Evolutionary conservation across 345 rosid genomes (phyloP).

Genomic region (Citropsis articulata): DNA sequence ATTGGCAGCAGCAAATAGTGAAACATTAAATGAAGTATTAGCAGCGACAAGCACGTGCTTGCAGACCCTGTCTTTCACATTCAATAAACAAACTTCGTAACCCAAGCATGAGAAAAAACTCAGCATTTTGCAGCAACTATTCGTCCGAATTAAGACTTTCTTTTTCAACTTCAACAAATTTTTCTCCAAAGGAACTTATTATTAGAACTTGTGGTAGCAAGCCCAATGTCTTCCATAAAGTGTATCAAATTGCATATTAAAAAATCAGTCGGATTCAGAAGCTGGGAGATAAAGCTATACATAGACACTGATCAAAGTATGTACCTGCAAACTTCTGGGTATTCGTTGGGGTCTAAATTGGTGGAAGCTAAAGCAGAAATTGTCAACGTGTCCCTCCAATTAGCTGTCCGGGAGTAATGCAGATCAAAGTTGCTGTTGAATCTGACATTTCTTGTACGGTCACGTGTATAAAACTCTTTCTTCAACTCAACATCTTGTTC

Average conservation of each 20-base stretch:
- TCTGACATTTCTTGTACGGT: neutral
- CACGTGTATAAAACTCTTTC: slow-evolving; percentile 16
- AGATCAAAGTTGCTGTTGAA: slow-evolving; percentile 19
- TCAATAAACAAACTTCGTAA: neutral
- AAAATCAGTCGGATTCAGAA: no score
- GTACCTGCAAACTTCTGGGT: slow-evolving; percentile 6
- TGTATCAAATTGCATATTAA: no score
- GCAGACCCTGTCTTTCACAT: neutral
- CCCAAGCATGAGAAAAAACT: neutral
- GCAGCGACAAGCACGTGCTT: no score
- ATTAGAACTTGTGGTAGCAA: no score
- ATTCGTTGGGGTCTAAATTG: neutral
- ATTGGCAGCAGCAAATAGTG: no score
- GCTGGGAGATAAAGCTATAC: no score
- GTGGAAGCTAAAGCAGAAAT: neutral
- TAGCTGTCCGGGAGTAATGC: slow-evolving; percentile 7
- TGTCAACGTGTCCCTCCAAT: slow-evolving; percentile 32
- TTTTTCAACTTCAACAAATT: neutral
- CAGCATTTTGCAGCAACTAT: neutral
- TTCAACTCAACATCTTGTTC: slow-evolving; percentile 17
- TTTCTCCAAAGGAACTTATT: neutral
- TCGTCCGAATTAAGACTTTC: neutral
- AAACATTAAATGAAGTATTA: no score
- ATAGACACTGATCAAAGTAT: no score
- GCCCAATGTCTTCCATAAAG: no score